These are phyloP conservation scores for Aspergillus haitiensis DNA, from an alignment of 495 filamentous ascomycete genomes.

Conservation along the genomic window DNA sequence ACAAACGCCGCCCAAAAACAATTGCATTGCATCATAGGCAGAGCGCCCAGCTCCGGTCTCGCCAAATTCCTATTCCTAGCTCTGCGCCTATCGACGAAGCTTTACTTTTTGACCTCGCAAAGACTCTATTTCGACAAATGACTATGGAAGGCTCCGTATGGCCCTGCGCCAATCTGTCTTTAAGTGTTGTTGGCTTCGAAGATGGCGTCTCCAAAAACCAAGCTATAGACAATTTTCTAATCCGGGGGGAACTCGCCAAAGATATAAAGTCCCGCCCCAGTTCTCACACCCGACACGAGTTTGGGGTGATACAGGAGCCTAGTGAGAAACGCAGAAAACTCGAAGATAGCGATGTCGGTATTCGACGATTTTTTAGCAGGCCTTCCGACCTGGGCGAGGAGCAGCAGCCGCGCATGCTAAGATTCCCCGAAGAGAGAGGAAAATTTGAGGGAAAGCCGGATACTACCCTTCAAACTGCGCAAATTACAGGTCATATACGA, in stretches of 20 bases:
- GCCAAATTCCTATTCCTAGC: constrained; percentile 73
- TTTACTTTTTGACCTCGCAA: constrained; percentile 74
- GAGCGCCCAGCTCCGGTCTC: constrained; percentile 67
- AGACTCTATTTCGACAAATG: constrained; percentile 72
- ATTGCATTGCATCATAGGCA: constrained; percentile 80
- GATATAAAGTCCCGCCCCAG: constrained; percentile 32
- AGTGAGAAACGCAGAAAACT: constrained; percentile 38
- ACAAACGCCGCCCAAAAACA: constrained; percentile 80
- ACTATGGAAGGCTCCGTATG: constrained; percentile 74
- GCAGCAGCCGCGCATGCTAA: constrained; percentile 12
- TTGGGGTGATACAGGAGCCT: constrained; percentile 9
- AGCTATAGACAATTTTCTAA: constrained; percentile 80
- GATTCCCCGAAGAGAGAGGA: neutral
- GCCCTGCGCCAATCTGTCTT: constrained; percentile 82
- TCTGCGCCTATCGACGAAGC: constrained; percentile 70
- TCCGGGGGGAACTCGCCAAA: constrained; percentile 75
- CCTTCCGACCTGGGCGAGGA: constrained; percentile 6
- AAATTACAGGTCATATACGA: constrained; percentile 30
- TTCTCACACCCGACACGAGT: constrained; percentile 16
- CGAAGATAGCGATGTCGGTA: constrained; percentile 28
- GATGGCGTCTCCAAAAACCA: constrained; percentile 79
- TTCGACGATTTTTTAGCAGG: constrained; percentile 39
- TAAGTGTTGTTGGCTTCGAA: constrained; percentile 88
- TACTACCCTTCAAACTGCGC: constrained; percentile 13
- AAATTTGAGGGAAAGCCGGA: neutral